These are phyloP conservation scores for Aureobasidium sp. DNA, from an alignment of 2,329 filamentous ascomycete species.

Conservation along the genomic window DNA sequence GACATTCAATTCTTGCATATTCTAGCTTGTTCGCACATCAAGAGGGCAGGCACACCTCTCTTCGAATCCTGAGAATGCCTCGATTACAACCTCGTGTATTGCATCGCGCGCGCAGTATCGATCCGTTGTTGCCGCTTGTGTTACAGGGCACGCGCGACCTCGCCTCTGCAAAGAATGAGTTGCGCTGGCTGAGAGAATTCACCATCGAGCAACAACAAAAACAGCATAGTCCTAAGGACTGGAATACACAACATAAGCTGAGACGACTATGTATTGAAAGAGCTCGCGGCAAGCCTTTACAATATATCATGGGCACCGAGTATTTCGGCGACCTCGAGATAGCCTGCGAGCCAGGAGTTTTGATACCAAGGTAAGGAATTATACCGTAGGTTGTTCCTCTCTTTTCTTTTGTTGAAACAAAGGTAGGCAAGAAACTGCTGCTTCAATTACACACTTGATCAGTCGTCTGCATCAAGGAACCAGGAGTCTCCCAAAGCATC, in stretches of 20 bases:
- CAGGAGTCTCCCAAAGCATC: neutral
- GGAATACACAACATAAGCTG: conserved; percentile 17
- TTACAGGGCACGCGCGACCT: conserved; percentile 58
- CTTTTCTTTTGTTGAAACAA: neutral
- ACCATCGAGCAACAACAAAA: conserved; percentile 17
- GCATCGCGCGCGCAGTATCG: neutral
- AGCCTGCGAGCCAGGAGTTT: conserved; percentile 62
- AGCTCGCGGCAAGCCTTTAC: conserved; percentile 64
- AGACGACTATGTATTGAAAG: conserved; percentile 34
- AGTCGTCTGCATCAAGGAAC: conserved; percentile 21
- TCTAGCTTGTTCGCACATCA: neutral
- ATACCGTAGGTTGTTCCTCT: neutral
- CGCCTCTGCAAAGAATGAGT: conserved; percentile 56
- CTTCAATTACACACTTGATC: conserved; percentile 30
- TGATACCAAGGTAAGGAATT: conserved; percentile 64
- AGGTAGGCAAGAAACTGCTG: conserved; percentile 40
- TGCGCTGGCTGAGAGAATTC: conserved; percentile 64
- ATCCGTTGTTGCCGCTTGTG: conserved; percentile 28
- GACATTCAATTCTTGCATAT: neutral
- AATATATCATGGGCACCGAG: conserved; percentile 82
- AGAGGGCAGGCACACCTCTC: neutral
- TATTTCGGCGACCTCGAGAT: conserved; percentile 82
- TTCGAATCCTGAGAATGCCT: neutral
- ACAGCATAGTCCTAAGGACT: neutral
- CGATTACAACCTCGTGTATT: neutral